These are phyloP conservation scores for Cutaneotrichosporon spelunceum DNA, from an alignment of 1,284 basidiomycete genomes.

Conservation along the genomic window DNA sequence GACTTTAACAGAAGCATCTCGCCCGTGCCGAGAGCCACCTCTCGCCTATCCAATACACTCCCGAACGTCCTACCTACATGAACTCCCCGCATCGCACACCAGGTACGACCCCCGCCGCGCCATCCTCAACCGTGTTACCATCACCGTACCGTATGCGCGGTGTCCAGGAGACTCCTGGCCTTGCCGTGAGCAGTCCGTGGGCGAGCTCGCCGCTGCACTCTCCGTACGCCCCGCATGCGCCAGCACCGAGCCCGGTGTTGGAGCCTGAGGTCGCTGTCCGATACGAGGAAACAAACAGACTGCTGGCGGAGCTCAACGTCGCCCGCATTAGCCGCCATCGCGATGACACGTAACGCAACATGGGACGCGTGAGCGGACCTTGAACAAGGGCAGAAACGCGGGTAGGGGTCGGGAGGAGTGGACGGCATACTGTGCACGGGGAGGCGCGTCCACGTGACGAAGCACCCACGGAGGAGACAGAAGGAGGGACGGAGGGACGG, in stretches of 20 bases:
- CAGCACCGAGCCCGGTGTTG: background rate
- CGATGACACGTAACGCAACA: background rate
- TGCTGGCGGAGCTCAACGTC: conserved; percentile 44
- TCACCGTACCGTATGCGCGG: conserved; percentile 15
- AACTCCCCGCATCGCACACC: background rate
- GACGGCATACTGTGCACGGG: too few relatives aligned
- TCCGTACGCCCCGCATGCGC: background rate
- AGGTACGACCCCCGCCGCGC: background rate
- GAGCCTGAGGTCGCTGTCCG: conserved; percentile 24
- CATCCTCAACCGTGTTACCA: background rate
- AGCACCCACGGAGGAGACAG: too few relatives aligned
- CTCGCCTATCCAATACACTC: background rate
- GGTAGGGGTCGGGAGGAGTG: background rate
- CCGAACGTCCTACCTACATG: conserved; percentile 6
- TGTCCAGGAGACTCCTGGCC: conserved; percentile 13
- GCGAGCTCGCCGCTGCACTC: conserved; percentile 12
- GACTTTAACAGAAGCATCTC: conserved; percentile 12
- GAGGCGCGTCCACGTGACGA: too few relatives aligned
- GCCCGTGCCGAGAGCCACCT: conserved; percentile 11
- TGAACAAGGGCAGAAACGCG: too few relatives aligned
- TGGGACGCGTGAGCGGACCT: background rate
- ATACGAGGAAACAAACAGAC: conserved; percentile 47
- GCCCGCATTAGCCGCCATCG: conserved; percentile 24
- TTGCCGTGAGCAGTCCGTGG: conserved; percentile 15
- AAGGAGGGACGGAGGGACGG: too few relatives aligned